A percentile compares a stretch with the other conserved stretches of the same genome.
Conservation (phyloP, 345 rosid genomes). For the Aegle marmelos region DNA sequence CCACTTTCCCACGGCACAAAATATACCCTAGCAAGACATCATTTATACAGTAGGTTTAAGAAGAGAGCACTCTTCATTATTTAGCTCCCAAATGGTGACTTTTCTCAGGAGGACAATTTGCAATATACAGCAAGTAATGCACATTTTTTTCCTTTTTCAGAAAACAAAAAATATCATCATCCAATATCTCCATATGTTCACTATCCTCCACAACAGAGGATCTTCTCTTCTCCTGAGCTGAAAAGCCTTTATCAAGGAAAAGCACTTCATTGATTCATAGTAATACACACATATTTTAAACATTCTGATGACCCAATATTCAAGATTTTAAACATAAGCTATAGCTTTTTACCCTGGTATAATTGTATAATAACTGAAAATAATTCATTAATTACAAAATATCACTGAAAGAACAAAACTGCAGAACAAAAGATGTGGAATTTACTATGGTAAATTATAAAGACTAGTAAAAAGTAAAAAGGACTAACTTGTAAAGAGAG, state of each 20-base stretch:
- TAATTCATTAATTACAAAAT: not conserved
- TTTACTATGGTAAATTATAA: not conserved
- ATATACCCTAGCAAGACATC: not conserved
- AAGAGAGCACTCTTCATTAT: not conserved
- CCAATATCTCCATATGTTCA: not conserved
- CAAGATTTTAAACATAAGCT: conserved; percentile 2
- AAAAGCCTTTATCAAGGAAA: not conserved
- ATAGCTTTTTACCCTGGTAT: not conserved
- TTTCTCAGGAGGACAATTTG: not conserved
- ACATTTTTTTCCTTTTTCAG: not conserved
- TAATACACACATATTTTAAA: not conserved
- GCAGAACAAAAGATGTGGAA: conserved; percentile 10
- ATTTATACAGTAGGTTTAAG: not conserved
- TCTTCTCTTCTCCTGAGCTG: not conserved
- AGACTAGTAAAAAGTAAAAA: not conserved
- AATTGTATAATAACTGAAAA: not conserved
- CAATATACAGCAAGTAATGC: not conserved
- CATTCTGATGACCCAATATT: not conserved
- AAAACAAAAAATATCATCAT: not conserved
- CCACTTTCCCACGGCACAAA: not conserved
- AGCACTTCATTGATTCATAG: not conserved
- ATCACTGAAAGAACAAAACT: conserved; percentile 1
- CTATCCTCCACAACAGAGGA: not conserved
- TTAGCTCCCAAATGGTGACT: not conserved
- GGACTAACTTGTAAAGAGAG: not conserved